Conservation (phyloP, 2,329 filamentous ascomycete genomes). For the Hymenoscyphus scutula region DNA sequence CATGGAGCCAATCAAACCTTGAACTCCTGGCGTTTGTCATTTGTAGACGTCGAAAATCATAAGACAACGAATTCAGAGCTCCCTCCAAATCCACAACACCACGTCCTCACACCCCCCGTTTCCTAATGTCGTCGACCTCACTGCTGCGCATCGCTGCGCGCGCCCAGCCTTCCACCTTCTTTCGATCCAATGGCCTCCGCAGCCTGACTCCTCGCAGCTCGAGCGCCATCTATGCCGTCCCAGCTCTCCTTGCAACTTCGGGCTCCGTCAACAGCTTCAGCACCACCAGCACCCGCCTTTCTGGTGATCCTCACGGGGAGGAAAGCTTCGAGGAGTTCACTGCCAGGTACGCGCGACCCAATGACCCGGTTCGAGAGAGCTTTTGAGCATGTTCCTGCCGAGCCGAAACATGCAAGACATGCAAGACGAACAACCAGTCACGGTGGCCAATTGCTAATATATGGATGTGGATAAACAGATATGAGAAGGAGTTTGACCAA, state of each 20-base stretch:
- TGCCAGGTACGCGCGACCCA: slow-evolving; percentile 68
- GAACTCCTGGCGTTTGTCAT: not conserved
- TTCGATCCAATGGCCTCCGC: slow-evolving; percentile 62
- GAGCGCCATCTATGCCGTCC: slow-evolving; percentile 50
- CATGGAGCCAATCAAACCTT: not conserved
- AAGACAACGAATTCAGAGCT: slow-evolving; percentile 7
- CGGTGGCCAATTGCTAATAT: slow-evolving; percentile 42
- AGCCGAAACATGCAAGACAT: slow-evolving; percentile 17
- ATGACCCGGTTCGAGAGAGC: slow-evolving; percentile 16
- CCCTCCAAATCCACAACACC: slow-evolving; percentile 9
- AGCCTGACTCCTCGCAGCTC: slow-evolving; percentile 55
- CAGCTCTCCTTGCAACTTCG: slow-evolving; percentile 50
- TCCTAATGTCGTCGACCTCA: slow-evolving; percentile 63
- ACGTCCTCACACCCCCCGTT: slow-evolving; percentile 25
- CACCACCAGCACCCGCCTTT: slow-evolving; percentile 51
- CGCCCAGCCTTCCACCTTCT: slow-evolving; percentile 56
- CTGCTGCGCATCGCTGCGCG: slow-evolving; percentile 71
- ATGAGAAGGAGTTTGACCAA: slow-evolving; percentile 97
- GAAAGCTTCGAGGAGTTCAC: slow-evolving; percentile 99
- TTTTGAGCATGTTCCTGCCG: slow-evolving; percentile 27
- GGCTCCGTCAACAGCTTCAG: slow-evolving; percentile 58
- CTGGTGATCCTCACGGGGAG: slow-evolving; percentile 63
- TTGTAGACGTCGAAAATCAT: slow-evolving; percentile 14
- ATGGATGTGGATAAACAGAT: slow-evolving; percentile 56
- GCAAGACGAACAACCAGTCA: slow-evolving; percentile 20